Base-by-base conservation (phyloP, 345 rosid species). In the Salix exigua region DNA sequence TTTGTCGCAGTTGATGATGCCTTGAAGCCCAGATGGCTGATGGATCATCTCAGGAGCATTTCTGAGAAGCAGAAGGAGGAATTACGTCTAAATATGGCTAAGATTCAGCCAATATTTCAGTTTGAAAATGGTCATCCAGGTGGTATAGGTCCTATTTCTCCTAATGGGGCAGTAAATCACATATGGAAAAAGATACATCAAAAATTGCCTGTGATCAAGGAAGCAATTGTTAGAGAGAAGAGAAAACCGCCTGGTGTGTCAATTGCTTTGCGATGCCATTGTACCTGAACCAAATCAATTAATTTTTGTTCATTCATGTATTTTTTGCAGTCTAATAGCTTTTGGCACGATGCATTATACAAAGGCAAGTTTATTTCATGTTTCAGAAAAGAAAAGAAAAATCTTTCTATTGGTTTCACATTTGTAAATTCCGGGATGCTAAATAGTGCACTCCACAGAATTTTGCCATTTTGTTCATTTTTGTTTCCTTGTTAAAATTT, bases 131-230 rank as follows among this genome's bases (percentile, higher is more conserved):
- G 91, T 33, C 83, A 82, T 70, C 84, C 84, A 0, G 89, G 86
- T 78, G 95, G 97, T 53, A 81, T 90, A 2, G 98, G 99, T 60
- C 91, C 94, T 6, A 81, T 93, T 53, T 89, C 85, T 76, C 80
- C 79, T 0, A 82, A 86, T 81, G 97, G 99, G 79, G 97, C 99
- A 1, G 98, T 96, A 77, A 96, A 92, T 81, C 86, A 91, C 68
- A 88, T 96, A 66, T 96, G 98, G 98, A 88, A 77, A 79, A 93
- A 91, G 88, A 92, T 93, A 68, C 79, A 83, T 61, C 88, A 96
- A 61, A 96, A 96, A 61, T 78, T 96, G 71, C 91, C 99, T 1
- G 55, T 83, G 83, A 88, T 93, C 33, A 87, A 87, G 82, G 97
- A 96, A 83, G 94, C 92, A 28, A 88, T 91, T 44, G 71, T 84